Conservation (phyloP, 768 basidiomycete genomes). For the Lactifluus subvellereus region DNA sequence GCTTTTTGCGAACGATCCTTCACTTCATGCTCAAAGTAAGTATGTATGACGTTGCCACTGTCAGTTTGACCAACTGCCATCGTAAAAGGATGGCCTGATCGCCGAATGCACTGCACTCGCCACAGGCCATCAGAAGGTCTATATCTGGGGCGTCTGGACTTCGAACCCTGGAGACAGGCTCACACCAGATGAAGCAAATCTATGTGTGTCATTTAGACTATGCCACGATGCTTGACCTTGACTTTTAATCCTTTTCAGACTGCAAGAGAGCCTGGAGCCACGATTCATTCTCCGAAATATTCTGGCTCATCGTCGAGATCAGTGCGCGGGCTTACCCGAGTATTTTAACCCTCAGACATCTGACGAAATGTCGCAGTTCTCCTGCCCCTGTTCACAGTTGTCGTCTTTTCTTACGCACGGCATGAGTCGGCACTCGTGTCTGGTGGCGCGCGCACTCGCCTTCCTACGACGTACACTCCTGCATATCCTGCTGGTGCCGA, state of each 20-base stretch:
- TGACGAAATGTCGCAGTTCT: slow-evolving; percentile 38
- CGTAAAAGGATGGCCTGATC: slow-evolving; percentile 50
- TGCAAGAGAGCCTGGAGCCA: slow-evolving; percentile 56
- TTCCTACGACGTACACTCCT: slow-evolving; percentile 30
- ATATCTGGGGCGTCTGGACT: slow-evolving; percentile 32
- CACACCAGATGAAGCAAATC: slow-evolving; percentile 35
- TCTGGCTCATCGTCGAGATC: slow-evolving; percentile 53
- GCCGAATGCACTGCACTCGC: slow-evolving; percentile 44
- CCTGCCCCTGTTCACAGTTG: slow-evolving; percentile 52
- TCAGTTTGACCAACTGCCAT: neutral
- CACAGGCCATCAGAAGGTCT: slow-evolving; percentile 31
- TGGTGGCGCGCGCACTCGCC: slow-evolving; percentile 43
- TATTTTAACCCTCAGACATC: neutral
- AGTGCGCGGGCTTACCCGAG: slow-evolving; percentile 37
- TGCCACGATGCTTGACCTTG: neutral
- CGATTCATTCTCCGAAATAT: slow-evolving; percentile 63
- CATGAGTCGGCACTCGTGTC: slow-evolving; percentile 55
- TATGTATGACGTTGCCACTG: neutral
- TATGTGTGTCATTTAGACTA: slow-evolving; percentile 38
- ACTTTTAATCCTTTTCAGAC: slow-evolving; percentile 38
- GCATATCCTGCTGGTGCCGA: slow-evolving; percentile 27
- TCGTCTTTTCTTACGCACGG: slow-evolving; percentile 68
- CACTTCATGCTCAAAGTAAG: slow-evolving; percentile 67
- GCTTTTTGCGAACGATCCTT: slow-evolving; percentile 49
- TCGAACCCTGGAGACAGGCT: slow-evolving; percentile 25